These are phyloP conservation scores for Tricholoma hemisulphureum DNA, from an alignment of 768 basidiomycete species.

Conservation along the genomic window DNA sequence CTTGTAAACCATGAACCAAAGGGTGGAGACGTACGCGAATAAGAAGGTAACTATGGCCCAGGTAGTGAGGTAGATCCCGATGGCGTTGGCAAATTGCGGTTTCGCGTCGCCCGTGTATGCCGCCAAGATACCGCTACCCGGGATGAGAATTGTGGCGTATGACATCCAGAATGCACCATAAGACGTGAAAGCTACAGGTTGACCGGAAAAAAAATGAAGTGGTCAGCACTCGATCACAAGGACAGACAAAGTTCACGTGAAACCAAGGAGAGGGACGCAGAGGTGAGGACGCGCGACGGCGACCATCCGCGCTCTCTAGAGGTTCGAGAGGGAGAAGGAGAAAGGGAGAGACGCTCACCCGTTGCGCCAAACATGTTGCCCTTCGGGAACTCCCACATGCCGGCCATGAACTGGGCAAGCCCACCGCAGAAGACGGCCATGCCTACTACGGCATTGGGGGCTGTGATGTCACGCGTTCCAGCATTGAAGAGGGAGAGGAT, in stretches of 20 bases:
- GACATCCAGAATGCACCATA: conserved; percentile 92
- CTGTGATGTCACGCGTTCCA: conserved; percentile 46
- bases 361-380: conserved; percentile 74
- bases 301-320: not conserved
- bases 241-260: not conserved
- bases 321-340: no score
- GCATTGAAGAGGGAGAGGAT: conserved; percentile 76
- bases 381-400: conserved; percentile 82
- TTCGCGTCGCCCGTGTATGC: conserved; percentile 43
- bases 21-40: conserved; percentile 56
- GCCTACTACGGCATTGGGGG: conserved; percentile 74
- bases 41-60: conserved; percentile 76
- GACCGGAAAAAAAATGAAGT: conserved; percentile 3
- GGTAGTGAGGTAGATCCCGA: conserved; percentile 71
- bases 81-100: conserved; percentile 50
- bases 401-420: conserved; percentile 80
- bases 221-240: not conserved
- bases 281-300: not conserved
- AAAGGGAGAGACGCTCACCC: conserved; percentile 42
- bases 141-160: conserved; percentile 70
- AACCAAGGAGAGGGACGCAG: not conserved
- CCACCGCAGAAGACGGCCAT: conserved; percentile 88
- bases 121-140: conserved; percentile 57
- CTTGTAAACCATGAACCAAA: no score
- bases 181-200: conserved; percentile 81